Evolutionary conservation across 2,329 filamentous ascomycete genomes (phyloP), one percentile per base, ranked within the genome.

Genomic region (Fusarium azukiicola): DNA sequence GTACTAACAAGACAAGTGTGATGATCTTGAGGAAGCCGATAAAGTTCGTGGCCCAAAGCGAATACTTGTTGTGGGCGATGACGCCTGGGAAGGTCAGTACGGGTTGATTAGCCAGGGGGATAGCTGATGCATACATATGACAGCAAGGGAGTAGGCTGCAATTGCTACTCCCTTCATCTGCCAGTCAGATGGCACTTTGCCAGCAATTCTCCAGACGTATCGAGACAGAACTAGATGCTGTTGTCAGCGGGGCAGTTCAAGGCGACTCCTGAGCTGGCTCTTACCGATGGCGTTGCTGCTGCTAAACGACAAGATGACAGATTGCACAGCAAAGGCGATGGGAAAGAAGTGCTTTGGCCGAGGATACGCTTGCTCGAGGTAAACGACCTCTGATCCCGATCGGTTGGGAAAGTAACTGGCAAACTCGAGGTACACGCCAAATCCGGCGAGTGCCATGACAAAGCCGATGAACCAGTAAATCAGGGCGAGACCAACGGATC

Each of bases 291-390:
- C 90, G 83, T 96, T 95, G 52, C 93, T 92, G 78, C 93, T 94
- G 77, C 92, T 93, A 77, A 95, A 96, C 0, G 94, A 95, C 6
- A 96, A 86, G 2, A 94, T 84, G 3, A 95, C 92, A 0, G 91
- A 90, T 81, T 94, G 92, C 5, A 95, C 90, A 0, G 94, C 94
- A 82, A 94, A 96, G 0, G 93, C 89, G 0, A 92, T 92, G 0
- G 94, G 93, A 66, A 96, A 92, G 74, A 96, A 90, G 81, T 93
- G 94, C 71, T 89, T 91, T 0, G 94, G 94, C 2, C 93, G 89
- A 2, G 94, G 94, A 76, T 91, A 96, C 0, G 93, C 92, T 81
- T 96, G 94, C 79, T 96, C 94, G 0, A 96, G 89, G 78, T 95
- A 96, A 0, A 94, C 94, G 0, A 94, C 94, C 80, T 96, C 93